A percentile compares a stretch with the other conserved stretches of the same genome.
These are phyloP conservation scores for Solanum corneliomulleri DNA, from an alignment of 257 asterid species.

Conservation along the genomic window DNA sequence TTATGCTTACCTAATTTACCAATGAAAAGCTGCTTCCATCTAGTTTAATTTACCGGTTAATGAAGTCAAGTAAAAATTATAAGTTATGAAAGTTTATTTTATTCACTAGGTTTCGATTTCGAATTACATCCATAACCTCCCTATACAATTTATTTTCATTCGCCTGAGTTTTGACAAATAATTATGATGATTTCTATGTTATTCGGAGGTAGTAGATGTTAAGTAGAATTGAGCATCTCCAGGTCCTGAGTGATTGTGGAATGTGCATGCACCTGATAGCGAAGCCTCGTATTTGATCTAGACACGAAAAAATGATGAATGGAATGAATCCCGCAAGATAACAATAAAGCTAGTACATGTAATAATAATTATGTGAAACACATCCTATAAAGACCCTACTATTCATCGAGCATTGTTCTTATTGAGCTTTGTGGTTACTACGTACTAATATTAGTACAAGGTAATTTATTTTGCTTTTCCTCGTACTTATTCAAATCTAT, in stretches of 20 bases:
- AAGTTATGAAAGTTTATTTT: neutral
- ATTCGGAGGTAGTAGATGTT: neutral
- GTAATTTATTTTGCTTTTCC: neutral
- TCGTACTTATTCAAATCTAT: neutral
- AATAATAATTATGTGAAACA: neutral
- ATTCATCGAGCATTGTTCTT: neutral
- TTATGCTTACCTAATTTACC: constrained; percentile 10
- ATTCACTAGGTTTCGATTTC: neutral
- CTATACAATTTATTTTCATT: no score
- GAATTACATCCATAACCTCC: neutral
- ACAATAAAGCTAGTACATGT: no score
- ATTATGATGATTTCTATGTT: neutral
- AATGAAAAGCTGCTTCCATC: neutral
- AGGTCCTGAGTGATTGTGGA: neutral
- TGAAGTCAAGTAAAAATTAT: neutral
- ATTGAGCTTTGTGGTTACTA: neutral
- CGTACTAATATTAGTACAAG: neutral
- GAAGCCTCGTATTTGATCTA: neutral
- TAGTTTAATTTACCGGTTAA: neutral
- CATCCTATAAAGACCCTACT: neutral
- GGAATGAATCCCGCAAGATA: neutral
- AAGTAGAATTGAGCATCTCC: neutral
- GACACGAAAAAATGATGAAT: neutral
- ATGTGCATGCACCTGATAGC: neutral
- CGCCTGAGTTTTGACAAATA: neutral